phyloP scores from a whole-genome alignment of 225 moss, liverwort and hornwort species.

The Pleurozium schreberi region DNA sequence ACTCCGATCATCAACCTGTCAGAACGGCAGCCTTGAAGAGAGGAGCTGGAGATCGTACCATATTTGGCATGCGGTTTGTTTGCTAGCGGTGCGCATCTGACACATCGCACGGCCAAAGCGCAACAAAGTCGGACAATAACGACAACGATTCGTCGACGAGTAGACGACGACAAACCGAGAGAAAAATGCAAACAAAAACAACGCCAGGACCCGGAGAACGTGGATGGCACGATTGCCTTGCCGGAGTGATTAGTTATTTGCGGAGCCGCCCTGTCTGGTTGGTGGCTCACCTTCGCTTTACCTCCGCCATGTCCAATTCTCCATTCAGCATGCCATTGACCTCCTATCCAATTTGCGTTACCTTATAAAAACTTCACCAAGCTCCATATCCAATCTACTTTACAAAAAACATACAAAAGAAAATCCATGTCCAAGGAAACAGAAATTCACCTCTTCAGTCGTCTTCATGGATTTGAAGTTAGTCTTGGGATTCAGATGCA shows the following conservation, averaged over 20 bases:
- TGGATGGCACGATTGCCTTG: not conserved
- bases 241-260: not conserved
- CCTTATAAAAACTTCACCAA: not conserved
- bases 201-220: not conserved
- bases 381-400: not conserved
- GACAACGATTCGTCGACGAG: not conserved
- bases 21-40: not conserved
- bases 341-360: not conserved
- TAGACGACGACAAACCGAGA: not conserved
- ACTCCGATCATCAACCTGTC: conserved; percentile 3
- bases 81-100: not conserved
- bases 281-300: not conserved
- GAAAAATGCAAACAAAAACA: not conserved
- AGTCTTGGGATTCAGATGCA: too few relatives aligned
- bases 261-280: not conserved
- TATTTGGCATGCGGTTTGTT: conserved; percentile 3
- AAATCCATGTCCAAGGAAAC: not conserved
- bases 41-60: not conserved
- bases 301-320: not conserved
- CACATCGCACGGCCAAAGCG: not conserved
- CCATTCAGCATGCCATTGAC: not conserved
- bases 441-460: not conserved
- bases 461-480: not conserved
- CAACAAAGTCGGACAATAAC: not conserved
- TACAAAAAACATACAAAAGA: too few relatives aligned